These are phyloP conservation scores for Hypoxylon trugodes DNA, from an alignment of 495 filamentous ascomycete genomes.

Conservation along the genomic window DNA sequence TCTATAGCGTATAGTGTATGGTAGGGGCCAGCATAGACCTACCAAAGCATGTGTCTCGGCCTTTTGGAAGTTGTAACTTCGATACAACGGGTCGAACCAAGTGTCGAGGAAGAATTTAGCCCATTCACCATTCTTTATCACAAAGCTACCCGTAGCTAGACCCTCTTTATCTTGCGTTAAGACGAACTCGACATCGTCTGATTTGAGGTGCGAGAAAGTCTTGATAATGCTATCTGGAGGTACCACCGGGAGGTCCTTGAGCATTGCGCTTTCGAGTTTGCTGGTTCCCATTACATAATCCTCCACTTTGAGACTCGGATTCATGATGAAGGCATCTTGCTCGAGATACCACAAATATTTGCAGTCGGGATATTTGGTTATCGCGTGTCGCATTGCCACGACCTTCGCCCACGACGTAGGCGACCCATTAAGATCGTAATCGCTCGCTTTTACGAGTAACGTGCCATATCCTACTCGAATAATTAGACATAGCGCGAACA, in stretches of 20 bases:
- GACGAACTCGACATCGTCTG: conserved; percentile 81
- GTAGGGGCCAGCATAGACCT: conserved; percentile 41
- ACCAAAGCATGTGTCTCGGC: conserved; percentile 93
- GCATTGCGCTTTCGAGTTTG: conserved; percentile 80
- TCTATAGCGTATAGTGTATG: background rate
- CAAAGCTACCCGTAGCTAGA: conserved; percentile 76
- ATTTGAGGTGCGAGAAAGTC: conserved; percentile 83
- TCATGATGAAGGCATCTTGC: conserved; percentile 87
- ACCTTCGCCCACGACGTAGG: conserved; percentile 80
- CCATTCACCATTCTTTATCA: conserved; percentile 88
- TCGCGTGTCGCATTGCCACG: conserved; percentile 88
- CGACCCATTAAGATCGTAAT: conserved; percentile 76
- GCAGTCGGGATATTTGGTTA: conserved; percentile 76
- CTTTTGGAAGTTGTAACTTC: conserved; percentile 94
- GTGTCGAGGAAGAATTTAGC: conserved; percentile 91
- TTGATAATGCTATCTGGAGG: conserved; percentile 96
- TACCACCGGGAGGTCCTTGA: conserved; percentile 84
- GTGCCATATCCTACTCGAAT: conserved; percentile 77
- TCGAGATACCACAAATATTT: conserved; percentile 88
- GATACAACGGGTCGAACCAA: conserved; percentile 95
- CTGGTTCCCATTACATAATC: conserved; percentile 72
- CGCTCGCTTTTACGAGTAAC: conserved; percentile 76
- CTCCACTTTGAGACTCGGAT: conserved; percentile 71
- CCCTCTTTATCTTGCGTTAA: conserved; percentile 86
- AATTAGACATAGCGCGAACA: conserved; percentile 11